phyloP scores from a whole-genome alignment of 306 rosid species.

The Cicer arietinum region DNA sequence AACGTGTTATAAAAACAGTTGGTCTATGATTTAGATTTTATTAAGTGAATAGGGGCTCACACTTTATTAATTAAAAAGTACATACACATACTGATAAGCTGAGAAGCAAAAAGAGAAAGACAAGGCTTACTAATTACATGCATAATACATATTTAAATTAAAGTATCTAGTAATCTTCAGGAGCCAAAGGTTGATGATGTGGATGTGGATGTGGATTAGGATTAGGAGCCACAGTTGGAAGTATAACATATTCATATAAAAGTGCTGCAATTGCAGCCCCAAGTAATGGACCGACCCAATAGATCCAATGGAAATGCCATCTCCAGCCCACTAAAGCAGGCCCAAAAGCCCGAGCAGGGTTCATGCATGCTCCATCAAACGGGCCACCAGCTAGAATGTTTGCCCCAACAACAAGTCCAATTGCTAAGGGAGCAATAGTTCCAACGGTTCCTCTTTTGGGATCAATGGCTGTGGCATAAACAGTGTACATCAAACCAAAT shows the following conservation, averaged over 20 bases:
- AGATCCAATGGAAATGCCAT: constrained; percentile 91
- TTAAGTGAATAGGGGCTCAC: too few species aligned
- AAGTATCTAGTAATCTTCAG: constrained; percentile 76
- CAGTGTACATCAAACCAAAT: constrained; percentile 74
- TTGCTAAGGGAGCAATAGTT: constrained; percentile 72
- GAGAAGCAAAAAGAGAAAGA: too few species aligned
- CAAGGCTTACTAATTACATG: background rate
- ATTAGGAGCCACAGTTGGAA: constrained; percentile 71
- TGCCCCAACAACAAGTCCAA: constrained; percentile 79
- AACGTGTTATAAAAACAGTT: too few species aligned
- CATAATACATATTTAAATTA: background rate
- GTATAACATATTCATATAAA: constrained; percentile 69
- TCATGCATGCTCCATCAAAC: constrained; percentile 85
- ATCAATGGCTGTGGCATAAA: constrained; percentile 87
- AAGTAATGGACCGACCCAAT: constrained; percentile 84
- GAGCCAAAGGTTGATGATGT: constrained; percentile 90
- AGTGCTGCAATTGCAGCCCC: constrained; percentile 88
- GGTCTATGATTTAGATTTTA: too few species aligned
- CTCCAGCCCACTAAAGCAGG: constrained; percentile 91
- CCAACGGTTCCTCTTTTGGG: constrained; percentile 80
- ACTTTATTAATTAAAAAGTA: too few species aligned
- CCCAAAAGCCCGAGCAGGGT: constrained; percentile 93
- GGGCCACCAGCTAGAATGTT: constrained; percentile 82
- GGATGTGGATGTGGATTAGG: constrained; percentile 53
- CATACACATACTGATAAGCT: too few species aligned